Base-by-base conservation (phyloP, 352 stramenopile genomes). In the Blastocystis sp. region DNA sequence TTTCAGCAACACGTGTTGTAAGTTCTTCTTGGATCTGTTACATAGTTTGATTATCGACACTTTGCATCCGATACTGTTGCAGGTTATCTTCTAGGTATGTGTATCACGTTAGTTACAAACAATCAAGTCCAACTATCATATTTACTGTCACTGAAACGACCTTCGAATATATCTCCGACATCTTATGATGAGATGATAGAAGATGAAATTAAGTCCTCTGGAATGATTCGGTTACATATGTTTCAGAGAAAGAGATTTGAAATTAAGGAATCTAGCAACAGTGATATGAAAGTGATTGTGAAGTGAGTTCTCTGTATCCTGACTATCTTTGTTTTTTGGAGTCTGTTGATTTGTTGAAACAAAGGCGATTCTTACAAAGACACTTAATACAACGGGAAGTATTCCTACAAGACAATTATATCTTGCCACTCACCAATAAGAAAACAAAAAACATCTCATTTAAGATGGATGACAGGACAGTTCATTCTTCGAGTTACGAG, bases 21-120 rank as follows among this genome's bases (percentile, higher is more conserved):
- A 2, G 5, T 22, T 13, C 27, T 48, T 6, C 9, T 40, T 22
- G 4, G 17, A 37, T 24, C 5, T 30, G 24, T 60, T 6, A 37
- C 24, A 15, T 84, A 84, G 73, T 68, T 64, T 24, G 73, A 84
- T 56, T 84, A 69, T 66, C 51, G 51, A 0, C 73, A 84, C 33
- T 84, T 84, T 68, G 48, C 51, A 35, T 30, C 30, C 4, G 73
- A 84, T 42, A 42, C 53, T 22, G 42, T 84, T 68, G 51, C 42
- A 42, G 73, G 73, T n/a, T 84, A 57, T 44, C 35, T 84, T 2
- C 22, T 84, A n/a, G 73, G 73, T 0, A 3, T 84, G 48, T 54
- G 35, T 2, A 56, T 68, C 24, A 68, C 73, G 1, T 2, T 84
- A 7, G 64, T 22, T n/a, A 76, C 64, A n/a, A 76, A 76, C 33